Base-by-base conservation (phyloP, 2,329 filamentous ascomycete species). In the Colletotrichum lini region DNA sequence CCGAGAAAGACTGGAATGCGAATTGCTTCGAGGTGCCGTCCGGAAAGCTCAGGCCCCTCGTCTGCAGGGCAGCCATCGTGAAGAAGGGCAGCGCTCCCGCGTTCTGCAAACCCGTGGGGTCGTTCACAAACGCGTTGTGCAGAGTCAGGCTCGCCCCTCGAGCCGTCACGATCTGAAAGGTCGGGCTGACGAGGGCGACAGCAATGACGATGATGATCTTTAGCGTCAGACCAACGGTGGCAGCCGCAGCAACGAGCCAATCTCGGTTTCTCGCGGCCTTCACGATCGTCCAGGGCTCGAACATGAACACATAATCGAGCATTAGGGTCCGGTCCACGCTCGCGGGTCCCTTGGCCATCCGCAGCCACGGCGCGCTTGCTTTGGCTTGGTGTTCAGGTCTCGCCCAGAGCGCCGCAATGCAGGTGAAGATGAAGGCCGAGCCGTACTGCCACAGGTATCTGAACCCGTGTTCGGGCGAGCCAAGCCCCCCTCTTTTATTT, bases 341-440 rank as follows among this genome's bases (percentile, higher is more conserved):
- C 7, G 74, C 73, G 12, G 80, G 75, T 2, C 74, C 77, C 21
- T 77, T 76, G 7, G 77, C 73, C 72, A 84, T 74, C 2, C 79
- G 79, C 3, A 79, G 70, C 82, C 82, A 84, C 1, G 82, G 82
- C 44, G 82, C 82, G 1, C 77, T 74, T 12, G 76, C 73, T 50
- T 80, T 80, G n/a, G 80, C 76, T 68, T 84, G 82, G 64, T 80
- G 82, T 58, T 84, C 82, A 12, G 82, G 81, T 18, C 82, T 77
- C 12, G 73, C 73, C 81, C 82, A 84, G 10, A 79, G 45, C 15
- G 76, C 78, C 5, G 80, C 78, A 18, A 81, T 72, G 0, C 81
- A 61, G 4, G 77, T 77, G 56, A 83, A 74, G 15, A 83, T 66
- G 12, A 79, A 76, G 0, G 80, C 78, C 2, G 79, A 79, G 15